Percentiles rank a stretch among this genome's conserved stretches.
Evolutionary conservation across 148 eudicot species (phyloP).

Genomic region (Dianthus caryophyllus): DNA sequence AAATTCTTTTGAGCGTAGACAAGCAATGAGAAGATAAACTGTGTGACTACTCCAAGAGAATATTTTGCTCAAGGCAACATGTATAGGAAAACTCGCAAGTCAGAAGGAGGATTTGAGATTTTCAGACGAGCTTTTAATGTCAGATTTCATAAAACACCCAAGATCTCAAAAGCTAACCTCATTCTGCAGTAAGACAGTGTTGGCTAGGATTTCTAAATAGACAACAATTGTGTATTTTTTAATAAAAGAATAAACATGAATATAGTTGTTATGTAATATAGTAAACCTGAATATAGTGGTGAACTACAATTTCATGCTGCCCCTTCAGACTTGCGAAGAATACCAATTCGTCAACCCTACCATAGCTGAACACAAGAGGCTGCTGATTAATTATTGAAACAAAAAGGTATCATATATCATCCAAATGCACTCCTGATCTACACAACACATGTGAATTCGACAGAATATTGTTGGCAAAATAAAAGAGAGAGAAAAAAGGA

Average conservation of each 20-base stretch:
- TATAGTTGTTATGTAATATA: background rate
- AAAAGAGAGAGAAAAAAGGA: background rate
- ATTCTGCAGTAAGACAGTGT: background rate
- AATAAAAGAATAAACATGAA: background rate
- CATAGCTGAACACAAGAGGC: constrained; percentile 68
- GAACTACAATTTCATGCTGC: constrained; percentile 83
- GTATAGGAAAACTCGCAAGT: background rate
- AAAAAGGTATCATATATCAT: background rate
- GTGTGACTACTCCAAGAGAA: background rate
- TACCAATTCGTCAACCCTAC: constrained; percentile 91
- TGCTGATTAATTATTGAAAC: constrained; percentile 15
- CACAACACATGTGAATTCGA: background rate
- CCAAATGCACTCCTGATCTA: background rate
- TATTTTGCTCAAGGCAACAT: background rate
- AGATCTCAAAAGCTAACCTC: background rate
- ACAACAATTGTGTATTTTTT: background rate
- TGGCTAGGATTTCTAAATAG: background rate
- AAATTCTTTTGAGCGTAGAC: background rate
- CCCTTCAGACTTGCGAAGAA: constrained; percentile 91
- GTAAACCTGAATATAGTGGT: constrained; percentile 90
- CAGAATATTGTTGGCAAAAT: background rate
- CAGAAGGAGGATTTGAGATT: background rate
- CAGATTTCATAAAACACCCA: background rate
- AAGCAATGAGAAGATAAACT: background rate
- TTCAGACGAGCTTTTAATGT: background rate